Percentiles rank a stretch among this genome's conserved stretches.
phyloP scores from a whole-genome alignment of 129 eudicot species.

The Scalesia atractyloides region DNA sequence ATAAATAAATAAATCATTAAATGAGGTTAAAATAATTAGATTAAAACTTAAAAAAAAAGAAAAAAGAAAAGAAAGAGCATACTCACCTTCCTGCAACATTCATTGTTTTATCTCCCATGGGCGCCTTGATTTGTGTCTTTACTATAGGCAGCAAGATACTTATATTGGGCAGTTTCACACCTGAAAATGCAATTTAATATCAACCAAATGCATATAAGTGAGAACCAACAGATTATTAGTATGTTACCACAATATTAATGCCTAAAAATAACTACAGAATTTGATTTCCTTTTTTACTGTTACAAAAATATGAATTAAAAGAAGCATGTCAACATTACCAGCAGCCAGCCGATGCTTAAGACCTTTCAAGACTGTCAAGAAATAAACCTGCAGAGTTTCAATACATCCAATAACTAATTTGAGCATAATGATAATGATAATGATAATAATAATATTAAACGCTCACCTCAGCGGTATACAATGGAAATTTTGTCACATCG shows the following conservation, averaged over 20 bases:
- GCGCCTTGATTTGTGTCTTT: conserved; percentile 60
- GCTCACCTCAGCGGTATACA: conserved; percentile 71
- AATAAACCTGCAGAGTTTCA: conserved; percentile 67
- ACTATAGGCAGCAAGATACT: conserved; percentile 71
- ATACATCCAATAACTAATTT: conserved; percentile 17
- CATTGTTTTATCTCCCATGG: conserved; percentile 62
- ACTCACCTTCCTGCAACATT: conserved; percentile 80
- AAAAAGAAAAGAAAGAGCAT: neutral
- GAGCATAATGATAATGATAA: conserved; percentile 10
- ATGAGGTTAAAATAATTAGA: neutral
- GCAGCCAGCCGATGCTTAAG: conserved; percentile 98
- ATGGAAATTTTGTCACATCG: conserved; percentile 60
- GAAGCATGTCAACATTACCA: conserved; percentile 48
- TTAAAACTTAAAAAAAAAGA: neutral
- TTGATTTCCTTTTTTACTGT: too few species aligned
- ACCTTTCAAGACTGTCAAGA: conserved; percentile 93
- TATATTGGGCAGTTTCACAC: conserved; percentile 84
- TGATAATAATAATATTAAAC: neutral
- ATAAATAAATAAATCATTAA: neutral
- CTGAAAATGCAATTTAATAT: conserved; percentile 41
- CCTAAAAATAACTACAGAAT: too few species aligned
- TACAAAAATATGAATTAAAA: neutral
- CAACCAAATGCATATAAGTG: neutral
- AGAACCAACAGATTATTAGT: neutral
- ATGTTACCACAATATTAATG: neutral